These are phyloP conservation scores for Nakazawaea laoshanensis DNA, from an alignment of 805 yeast genomes.

Conservation along the genomic window DNA sequence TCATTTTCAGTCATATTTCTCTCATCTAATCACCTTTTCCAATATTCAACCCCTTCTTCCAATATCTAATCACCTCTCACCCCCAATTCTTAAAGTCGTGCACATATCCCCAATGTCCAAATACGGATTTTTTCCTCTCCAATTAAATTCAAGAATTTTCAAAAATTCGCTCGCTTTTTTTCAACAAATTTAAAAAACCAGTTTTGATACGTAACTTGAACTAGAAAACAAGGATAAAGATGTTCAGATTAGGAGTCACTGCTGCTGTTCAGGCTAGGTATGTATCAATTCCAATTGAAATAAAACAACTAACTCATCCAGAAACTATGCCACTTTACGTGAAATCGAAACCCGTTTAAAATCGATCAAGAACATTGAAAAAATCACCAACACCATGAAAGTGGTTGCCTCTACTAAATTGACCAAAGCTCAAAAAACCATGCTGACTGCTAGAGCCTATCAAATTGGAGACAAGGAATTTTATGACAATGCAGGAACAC, in stretches of 20 bases:
- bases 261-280: conserved; percentile 11
- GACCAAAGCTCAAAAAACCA: conserved; percentile 91
- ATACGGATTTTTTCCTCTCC: neutral
- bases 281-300: conserved; percentile 1
- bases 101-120: neutral
- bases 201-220: too few species aligned
- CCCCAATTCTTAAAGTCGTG: neutral
- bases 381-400: conserved; percentile 99
- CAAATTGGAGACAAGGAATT: conserved; percentile 74
- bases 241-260: conserved; percentile 11
- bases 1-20: neutral
- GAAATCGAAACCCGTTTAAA: conserved; percentile 97
- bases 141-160: conserved; percentile 9
- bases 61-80: neutral
- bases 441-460: conserved; percentile 80
- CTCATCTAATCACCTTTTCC: neutral
- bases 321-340: conserved; percentile 97
- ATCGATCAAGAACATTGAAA: conserved; percentile 97
- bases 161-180: conserved; percentile 1
- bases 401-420: conserved; percentile 97
- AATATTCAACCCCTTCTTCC: neutral
- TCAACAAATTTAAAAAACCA: conserved; percentile 3
- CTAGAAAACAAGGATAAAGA: too few species aligned
- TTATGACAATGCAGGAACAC: conserved; percentile 75
- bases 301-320: conserved; percentile 18